A percentile compares a stretch with the other conserved stretches of the same genome.
These are phyloP conservation scores for Mariannaea sp. DNA, from an alignment of 2,329 filamentous ascomycete species.

Conservation along the genomic window DNA sequence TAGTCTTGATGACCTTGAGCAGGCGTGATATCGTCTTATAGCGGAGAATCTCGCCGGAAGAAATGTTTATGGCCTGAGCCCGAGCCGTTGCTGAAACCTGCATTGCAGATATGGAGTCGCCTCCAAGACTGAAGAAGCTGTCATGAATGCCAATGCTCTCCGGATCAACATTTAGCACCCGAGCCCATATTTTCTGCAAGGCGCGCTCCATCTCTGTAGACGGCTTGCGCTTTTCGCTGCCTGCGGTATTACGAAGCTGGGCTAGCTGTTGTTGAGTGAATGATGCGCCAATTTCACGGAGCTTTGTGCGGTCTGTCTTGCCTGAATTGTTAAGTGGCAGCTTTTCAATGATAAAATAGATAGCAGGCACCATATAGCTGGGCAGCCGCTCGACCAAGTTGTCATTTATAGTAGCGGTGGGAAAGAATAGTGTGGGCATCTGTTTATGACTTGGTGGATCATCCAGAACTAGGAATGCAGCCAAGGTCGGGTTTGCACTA, in stretches of 20 bases:
- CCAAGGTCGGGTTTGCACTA: not conserved
- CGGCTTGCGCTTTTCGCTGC: not conserved
- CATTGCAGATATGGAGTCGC: not conserved
- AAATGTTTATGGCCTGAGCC: not conserved
- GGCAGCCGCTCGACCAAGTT: not conserved
- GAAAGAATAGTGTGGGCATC: too few relatives aligned
- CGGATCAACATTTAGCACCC: not conserved
- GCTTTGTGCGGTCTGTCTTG: not conserved
- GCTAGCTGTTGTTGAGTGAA: not conserved
- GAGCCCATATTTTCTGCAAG: not conserved
- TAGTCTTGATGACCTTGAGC: too few relatives aligned
- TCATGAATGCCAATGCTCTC: not conserved
- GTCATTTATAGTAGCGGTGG: not conserved
- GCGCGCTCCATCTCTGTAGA: not conserved
- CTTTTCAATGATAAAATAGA: not conserved
- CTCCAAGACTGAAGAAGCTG: not conserved
- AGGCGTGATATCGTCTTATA: not conserved
- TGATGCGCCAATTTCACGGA: not conserved
- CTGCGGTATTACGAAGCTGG: not conserved
- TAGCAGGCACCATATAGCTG: not conserved
- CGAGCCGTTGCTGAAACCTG: not conserved
- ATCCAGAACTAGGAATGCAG: too few relatives aligned
- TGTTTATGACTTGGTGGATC: not conserved
- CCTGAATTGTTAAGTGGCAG: not conserved
- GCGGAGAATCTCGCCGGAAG: not conserved